Percentiles rank a stretch among this genome's conserved stretches.
Evolutionary conservation across 768 basidiomycete species (phyloP).

Genomic region (Tremella yokohamensis): DNA sequence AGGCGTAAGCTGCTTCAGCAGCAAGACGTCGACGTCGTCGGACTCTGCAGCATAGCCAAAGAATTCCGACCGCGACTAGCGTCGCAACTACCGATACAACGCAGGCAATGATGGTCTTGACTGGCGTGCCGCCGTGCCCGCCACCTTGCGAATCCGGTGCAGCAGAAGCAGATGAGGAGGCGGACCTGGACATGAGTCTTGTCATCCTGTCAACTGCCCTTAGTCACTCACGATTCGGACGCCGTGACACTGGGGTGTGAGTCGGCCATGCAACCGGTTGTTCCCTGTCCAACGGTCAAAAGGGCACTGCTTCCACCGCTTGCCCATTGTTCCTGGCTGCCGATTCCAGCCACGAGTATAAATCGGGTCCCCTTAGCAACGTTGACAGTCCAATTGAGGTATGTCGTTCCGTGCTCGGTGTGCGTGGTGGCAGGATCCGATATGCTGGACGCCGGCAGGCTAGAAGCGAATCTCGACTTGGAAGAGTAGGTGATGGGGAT

Average conservation of each 20-base stretch:
- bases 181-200: no score
- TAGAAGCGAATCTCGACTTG: conserved; percentile 23
- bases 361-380: conserved; percentile 43
- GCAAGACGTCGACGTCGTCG: conserved; percentile 8
- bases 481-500: conserved; percentile 37
- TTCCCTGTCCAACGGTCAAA: conserved; percentile 45
- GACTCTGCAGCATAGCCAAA: conserved; percentile 26
- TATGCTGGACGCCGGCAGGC: conserved; percentile 26
- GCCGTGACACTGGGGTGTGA: conserved; percentile 35
- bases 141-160: neutral
- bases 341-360: conserved; percentile 44
- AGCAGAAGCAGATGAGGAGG: neutral
- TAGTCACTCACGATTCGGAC: neutral
- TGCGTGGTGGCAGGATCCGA: conserved; percentile 38
- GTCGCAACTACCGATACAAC: conserved; percentile 40
- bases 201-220: no score
- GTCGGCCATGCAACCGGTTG: conserved; percentile 21
- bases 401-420: conserved; percentile 31
- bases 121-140: neutral
- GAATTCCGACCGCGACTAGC: conserved; percentile 26
- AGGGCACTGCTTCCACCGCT: conserved; percentile 36
- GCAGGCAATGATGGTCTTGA: conserved; percentile 17
- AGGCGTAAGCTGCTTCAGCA: conserved; percentile 4
- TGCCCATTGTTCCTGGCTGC: conserved; percentile 42
- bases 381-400: conserved; percentile 42